phyloP scores from a whole-genome alignment of 164 flowering plant genomes.

The Taxillus chinensis region DNA sequence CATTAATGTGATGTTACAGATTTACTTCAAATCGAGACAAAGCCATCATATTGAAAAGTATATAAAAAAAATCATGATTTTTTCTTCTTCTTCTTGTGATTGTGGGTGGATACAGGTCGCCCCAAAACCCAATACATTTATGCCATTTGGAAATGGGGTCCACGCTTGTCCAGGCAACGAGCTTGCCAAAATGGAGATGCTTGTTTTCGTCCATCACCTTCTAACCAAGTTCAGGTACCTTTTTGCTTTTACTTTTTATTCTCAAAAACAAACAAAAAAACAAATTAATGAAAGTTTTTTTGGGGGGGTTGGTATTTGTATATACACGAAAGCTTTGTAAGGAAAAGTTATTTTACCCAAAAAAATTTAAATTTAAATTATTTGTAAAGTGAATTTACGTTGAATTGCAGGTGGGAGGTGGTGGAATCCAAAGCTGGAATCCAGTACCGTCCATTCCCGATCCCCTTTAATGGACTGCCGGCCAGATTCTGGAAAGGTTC shows the following conservation, averaged over 20 bases:
- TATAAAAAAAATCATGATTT: no score
- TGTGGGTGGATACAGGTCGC: conserved; percentile 18
- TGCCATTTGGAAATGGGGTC: conserved; percentile 54
- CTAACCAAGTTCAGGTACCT: conserved; percentile 39
- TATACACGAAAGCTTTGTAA: no score
- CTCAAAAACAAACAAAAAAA: no score
- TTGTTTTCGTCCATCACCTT: conserved; percentile 39
- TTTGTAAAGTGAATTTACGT: background rate
- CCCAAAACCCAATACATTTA: conserved; percentile 42
- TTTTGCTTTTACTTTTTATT: no score
- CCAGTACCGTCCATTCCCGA: conserved; percentile 39
- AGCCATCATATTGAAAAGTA: no score
- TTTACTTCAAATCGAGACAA: no score
- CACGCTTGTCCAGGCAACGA: conserved; percentile 58
- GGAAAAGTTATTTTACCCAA: no score
- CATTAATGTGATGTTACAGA: no score
- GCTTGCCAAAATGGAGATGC: conserved; percentile 49
- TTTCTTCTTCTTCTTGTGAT: no score
- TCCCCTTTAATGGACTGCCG: conserved; percentile 19
- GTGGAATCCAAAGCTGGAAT: conserved; percentile 28
- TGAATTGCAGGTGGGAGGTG: conserved; percentile 40
- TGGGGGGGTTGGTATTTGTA: background rate
- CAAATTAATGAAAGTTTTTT: no score
- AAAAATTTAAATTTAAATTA: no score
- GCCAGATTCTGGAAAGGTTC: conserved; percentile 12